A percentile compares a stretch with the other conserved stretches of the same genome.
Evolutionary conservation across 1,284 basidiomycete species (phyloP).

Genomic region (Mycena sp.): DNA sequence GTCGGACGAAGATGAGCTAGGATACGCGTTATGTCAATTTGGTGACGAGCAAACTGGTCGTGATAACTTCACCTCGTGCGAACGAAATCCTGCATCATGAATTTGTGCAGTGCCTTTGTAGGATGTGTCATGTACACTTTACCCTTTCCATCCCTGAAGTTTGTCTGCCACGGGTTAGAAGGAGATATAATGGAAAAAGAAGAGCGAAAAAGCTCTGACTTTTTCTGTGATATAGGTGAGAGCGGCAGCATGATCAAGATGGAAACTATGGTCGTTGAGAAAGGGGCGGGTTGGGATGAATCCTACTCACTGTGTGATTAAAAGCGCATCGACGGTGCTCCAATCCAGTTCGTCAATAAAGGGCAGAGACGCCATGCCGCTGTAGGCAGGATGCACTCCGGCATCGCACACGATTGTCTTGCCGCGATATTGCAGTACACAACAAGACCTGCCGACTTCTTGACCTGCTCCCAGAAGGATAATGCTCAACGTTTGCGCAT

Average conservation of each 20-base stretch:
- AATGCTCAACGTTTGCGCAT: constrained; percentile 80
- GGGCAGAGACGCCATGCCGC: constrained; percentile 93
- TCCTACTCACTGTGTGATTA: constrained; percentile 89
- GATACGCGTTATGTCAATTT: constrained; percentile 2
- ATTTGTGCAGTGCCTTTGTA: constrained; percentile 97
- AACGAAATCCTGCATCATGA: constrained; percentile 99
- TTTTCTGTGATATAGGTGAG: constrained; percentile 99
- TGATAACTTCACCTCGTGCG: constrained; percentile 79
- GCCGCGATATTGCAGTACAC: constrained; percentile 94
- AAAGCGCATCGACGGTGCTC: constrained; percentile 96
- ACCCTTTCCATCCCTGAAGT: constrained; percentile 93
- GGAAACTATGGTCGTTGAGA: constrained; percentile 72
- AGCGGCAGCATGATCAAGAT: constrained; percentile 97
- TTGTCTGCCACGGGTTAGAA: constrained; percentile 86
- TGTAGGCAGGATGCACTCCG: constrained; percentile 97
- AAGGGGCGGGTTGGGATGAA: too few relatives aligned
- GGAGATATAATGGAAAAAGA: background rate
- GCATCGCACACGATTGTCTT: constrained; percentile 97
- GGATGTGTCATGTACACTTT: constrained; percentile 99
- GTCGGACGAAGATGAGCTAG: constrained; percentile 76
- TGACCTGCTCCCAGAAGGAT: constrained; percentile 96
- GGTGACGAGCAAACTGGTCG: background rate
- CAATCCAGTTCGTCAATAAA: constrained; percentile 99
- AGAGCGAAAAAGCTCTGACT: constrained; percentile 52
- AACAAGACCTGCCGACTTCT: constrained; percentile 97